Base-by-base conservation (phyloP, 352 stramenopile genomes). In the Phytopythium montanum region DNA sequence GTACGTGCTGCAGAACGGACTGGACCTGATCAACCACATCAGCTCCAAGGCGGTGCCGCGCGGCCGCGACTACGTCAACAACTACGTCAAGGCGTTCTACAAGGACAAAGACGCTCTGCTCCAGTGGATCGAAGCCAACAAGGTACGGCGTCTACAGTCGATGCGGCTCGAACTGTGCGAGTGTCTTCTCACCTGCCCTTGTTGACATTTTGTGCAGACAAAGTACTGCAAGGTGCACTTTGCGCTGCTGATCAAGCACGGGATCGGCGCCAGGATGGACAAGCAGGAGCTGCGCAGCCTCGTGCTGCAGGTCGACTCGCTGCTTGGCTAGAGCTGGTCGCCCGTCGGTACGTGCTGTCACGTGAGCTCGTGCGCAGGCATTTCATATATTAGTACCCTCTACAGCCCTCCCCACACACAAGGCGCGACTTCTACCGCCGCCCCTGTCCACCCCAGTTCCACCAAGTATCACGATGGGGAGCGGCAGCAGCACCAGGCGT, bases 31-130 rank as follows among this genome's bases (percentile, higher is more conserved):
- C 59, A 89, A 94, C 63, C 81, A 93, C 62, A 71, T 91, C 36
- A 82, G 75, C 59, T 73, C 70, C 48, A 65, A 66, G 44, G 64
- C 66, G 2, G 72, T 87, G 16, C 68, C 66, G 53, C 73, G 75
- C 21, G 79, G 83, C 25, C 70, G 73, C 29, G 73, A 88, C 49
- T 76, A 94, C 57, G 82, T 96, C 16, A 76, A 88, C 50, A 79
- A 76, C 42, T 97, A 90, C 64, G 72, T 97, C 64, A 97, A 96
- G 57, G 87, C 92, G 5, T 97, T 97, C 48, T 97, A 95, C 70
- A 89, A 91, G 38, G 74, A 81, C 48, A 77, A 97, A 42, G 70
- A 79, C 29, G 87, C 97, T 38, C 54, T 97, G 34, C 57, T 96
- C 29, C 61, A 76, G 62, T 98, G 92, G 88, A 85, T 96, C 49